These are phyloP conservation scores for Xerocomus nothofagi DNA, from an alignment of 1,284 basidiomycete genomes.

Conservation along the genomic window DNA sequence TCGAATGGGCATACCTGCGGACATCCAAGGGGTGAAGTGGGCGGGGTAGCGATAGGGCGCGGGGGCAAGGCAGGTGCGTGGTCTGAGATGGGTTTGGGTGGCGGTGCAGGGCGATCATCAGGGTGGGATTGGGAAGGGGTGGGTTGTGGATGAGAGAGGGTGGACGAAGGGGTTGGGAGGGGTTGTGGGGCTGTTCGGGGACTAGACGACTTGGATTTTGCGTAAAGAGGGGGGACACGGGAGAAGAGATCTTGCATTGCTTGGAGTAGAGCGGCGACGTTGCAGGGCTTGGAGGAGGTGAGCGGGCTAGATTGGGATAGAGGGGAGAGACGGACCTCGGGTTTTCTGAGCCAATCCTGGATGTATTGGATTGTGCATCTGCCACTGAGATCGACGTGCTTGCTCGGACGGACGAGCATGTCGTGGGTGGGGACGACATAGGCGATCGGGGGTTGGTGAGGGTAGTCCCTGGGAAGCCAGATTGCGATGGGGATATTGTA, in stretches of 20 bases:
- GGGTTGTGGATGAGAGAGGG: conserved; percentile 18
- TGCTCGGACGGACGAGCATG: conserved; percentile 84
- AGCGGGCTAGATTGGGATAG: conserved; percentile 17
- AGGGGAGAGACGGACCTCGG: conserved; percentile 62
- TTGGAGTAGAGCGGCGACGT: conserved; percentile 63
- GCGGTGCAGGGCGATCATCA: conserved; percentile 43
- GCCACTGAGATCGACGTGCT: conserved; percentile 83
- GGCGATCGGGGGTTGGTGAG: conserved; percentile 78
- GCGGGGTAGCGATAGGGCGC: conserved; percentile 15
- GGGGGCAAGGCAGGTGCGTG: conserved; percentile 16
- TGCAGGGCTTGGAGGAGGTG: conserved; percentile 57
- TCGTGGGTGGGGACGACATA: conserved; percentile 94
- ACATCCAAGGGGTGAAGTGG: conserved; percentile 8
- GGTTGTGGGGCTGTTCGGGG: conserved; percentile 22
- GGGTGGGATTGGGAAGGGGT: conserved; percentile 15
- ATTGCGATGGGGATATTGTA: conserved; percentile 95
- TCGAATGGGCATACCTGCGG: conserved; percentile 21
- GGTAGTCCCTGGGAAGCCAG: conserved; percentile 87
- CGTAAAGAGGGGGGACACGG: conserved; percentile 85
- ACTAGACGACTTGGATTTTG: conserved; percentile 60
- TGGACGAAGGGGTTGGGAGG: conserved; percentile 26
- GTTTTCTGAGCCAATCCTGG: conserved; percentile 77
- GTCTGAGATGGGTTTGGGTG: conserved; percentile 45
- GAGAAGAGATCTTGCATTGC: conserved; percentile 83
- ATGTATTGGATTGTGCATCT: conserved; percentile 69